Evolutionary conservation across 1,284 basidiomycete species (phyloP).

Genomic region (Sporisorium exsertum): DNA sequence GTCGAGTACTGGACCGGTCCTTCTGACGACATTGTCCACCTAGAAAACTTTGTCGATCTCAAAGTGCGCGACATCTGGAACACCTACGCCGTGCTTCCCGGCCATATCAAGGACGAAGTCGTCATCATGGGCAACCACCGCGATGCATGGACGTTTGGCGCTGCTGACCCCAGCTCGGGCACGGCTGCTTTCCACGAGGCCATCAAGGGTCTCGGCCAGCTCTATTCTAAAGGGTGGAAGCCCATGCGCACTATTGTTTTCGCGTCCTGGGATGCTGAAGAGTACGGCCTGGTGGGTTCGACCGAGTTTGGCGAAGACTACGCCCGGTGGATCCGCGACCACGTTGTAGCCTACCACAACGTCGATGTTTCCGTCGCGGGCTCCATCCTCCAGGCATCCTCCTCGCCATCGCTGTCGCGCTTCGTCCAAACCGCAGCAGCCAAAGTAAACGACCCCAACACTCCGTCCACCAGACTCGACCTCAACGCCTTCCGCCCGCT

Average conservation of each 20-base stretch:
- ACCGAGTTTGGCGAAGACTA: slow-evolving; percentile 93
- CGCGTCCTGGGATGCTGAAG: slow-evolving; percentile 93
- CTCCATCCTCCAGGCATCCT: slow-evolving; percentile 74
- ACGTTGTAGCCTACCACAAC: slow-evolving; percentile 90
- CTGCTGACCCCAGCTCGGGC: slow-evolving; percentile 85
- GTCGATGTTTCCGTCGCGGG: slow-evolving; percentile 80
- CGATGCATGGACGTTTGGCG: slow-evolving; percentile 72
- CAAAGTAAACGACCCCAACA: slow-evolving; percentile 71
- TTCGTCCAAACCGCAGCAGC: slow-evolving; percentile 78
- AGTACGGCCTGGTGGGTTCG: slow-evolving; percentile 87
- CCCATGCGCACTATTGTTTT: slow-evolving; percentile 88
- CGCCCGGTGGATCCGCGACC: slow-evolving; percentile 79
- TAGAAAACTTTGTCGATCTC: slow-evolving; percentile 55
- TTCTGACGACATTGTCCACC: slow-evolving; percentile 49
- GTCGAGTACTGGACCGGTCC: slow-evolving; percentile 73
- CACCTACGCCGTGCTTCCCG: slow-evolving; percentile 88
- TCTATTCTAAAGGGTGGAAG: slow-evolving; percentile 84
- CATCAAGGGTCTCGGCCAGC: slow-evolving; percentile 81
- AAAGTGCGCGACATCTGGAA: slow-evolving; percentile 74
- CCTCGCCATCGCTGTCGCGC: slow-evolving; percentile 82
- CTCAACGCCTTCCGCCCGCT: slow-evolving; percentile 48
- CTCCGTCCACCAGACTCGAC: slow-evolving; percentile 20
- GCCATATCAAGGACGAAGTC: slow-evolving; percentile 83
- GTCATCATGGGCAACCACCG: slow-evolving; percentile 78
- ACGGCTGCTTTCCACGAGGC: slow-evolving; percentile 87